These are phyloP conservation scores for Candida gigantensis DNA, from an alignment of 1,139 yeast genomes.

Conservation along the genomic window DNA sequence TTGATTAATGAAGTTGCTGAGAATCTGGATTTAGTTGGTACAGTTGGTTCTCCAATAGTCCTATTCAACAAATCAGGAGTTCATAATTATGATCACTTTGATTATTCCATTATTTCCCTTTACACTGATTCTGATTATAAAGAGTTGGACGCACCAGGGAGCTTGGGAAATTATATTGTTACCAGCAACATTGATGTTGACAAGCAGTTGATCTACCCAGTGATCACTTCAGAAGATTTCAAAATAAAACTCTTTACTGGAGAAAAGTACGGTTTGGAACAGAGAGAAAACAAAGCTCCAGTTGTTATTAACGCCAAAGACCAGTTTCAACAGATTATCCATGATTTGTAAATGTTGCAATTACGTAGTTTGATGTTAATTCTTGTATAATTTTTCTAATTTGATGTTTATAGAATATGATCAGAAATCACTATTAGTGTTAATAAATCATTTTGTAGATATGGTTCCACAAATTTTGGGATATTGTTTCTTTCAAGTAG, in stretches of 20 bases:
- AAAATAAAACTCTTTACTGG: conserved; percentile 6
- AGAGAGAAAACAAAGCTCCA: not conserved
- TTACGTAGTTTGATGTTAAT: no score
- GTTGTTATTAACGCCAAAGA: conserved; percentile 4
- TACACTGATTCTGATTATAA: conserved; percentile 9
- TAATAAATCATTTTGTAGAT: no score
- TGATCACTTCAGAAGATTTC: not conserved
- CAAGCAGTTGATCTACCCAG: not conserved
- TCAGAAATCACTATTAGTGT: no score
- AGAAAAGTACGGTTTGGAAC: conserved; percentile 6
- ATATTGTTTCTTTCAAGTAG: no score
- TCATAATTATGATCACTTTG: conserved; percentile 7
- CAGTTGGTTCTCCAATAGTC: conserved; percentile 9
- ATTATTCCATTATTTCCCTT: conserved; percentile 12
- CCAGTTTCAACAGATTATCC: conserved; percentile 4
- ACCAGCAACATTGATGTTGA: conserved; percentile 5
- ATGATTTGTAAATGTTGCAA: not conserved
- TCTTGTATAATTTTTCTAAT: no score
- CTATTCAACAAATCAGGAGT: conserved; percentile 9
- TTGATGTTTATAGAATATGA: no score
- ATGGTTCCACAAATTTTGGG: no score
- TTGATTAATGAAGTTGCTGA: conserved; percentile 6
- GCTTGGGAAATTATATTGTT: conserved; percentile 9
- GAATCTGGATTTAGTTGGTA: not conserved
- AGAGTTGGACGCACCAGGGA: conserved; percentile 4